Evolutionary conservation across 2,329 filamentous ascomycete species (phyloP).

Genomic region (Trichoderma arundinaceum): DNA sequence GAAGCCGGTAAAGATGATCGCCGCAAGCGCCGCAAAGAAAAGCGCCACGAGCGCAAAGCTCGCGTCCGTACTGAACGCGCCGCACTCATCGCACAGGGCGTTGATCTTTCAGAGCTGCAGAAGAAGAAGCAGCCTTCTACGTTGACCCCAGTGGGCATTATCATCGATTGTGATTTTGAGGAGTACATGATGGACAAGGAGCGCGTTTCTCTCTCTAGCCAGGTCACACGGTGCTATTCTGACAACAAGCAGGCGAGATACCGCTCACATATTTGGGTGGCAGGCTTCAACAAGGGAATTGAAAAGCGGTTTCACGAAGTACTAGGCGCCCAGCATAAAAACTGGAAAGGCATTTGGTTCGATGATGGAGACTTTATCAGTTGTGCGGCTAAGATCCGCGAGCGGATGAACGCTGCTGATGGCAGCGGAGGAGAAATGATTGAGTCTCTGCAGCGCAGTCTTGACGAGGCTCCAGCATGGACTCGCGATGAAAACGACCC

Average conservation of each 20-base stretch:
- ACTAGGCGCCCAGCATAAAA: conserved; percentile 70
- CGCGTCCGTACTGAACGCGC: conserved; percentile 58
- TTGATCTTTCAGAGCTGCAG: conserved; percentile 47
- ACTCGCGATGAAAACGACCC: conserved; percentile 43
- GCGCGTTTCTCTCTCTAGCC: conserved; percentile 77
- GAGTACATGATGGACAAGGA: conserved; percentile 87
- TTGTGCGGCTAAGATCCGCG: conserved; percentile 68
- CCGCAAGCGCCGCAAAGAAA: conserved; percentile 60
- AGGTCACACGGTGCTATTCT: conserved; percentile 87
- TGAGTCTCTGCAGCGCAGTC: conserved; percentile 58
- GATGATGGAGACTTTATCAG: conserved; percentile 74
- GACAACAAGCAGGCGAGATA: conserved; percentile 76
- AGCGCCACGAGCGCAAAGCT: conserved; percentile 54
- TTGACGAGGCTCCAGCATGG: conserved; percentile 42
- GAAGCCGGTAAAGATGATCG: conserved; percentile 71
- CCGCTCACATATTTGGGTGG: conserved; percentile 74
- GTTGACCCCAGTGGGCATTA: conserved; percentile 75
- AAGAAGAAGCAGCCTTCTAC: conserved; percentile 47
- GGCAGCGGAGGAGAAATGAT: conserved; percentile 60
- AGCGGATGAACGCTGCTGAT: conserved; percentile 61
- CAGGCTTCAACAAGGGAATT: conserved; percentile 77
- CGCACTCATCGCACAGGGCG: conserved; percentile 55
- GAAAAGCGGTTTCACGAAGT: conserved; percentile 80
- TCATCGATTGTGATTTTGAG: conserved; percentile 94
- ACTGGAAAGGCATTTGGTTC: conserved; percentile 81